Evolutionary conservation across 1,284 basidiomycete species (phyloP).

Genomic region (Melampsora larici-populina): DNA sequence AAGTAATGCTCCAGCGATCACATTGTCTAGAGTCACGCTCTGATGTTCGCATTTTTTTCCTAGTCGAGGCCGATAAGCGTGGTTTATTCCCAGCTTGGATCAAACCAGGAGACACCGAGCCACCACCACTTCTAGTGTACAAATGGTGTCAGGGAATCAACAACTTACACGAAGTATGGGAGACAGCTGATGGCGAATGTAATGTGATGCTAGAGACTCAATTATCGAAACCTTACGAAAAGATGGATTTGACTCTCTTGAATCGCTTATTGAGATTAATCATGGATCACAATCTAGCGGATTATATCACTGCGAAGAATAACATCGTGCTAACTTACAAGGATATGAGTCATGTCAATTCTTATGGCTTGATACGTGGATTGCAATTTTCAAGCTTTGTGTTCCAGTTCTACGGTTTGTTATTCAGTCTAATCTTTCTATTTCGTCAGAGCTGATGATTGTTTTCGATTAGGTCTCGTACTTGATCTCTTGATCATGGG

Average conservation of each 20-base stretch:
- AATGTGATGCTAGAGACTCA: conserved; percentile 97
- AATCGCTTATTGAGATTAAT: conserved; percentile 90
- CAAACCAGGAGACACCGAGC: conserved; percentile 92
- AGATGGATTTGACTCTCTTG: conserved; percentile 88
- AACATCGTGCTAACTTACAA: conserved; percentile 91
- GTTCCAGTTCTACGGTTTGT: conserved; percentile 84
- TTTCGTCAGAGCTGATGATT: not conserved
- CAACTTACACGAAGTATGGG: conserved; percentile 91
- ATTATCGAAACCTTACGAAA: conserved; percentile 91
- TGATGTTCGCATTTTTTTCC: not conserved
- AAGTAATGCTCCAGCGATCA: conserved; percentile 72
- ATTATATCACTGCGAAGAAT: conserved; percentile 97
- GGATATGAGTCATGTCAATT: conserved; percentile 77
- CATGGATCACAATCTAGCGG: conserved; percentile 92
- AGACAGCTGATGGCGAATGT: conserved; percentile 91
- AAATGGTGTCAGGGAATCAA: conserved; percentile 96
- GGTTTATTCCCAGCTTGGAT: conserved; percentile 96
- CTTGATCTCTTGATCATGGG: conserved; percentile 84
- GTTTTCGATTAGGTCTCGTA: conserved; percentile 48
- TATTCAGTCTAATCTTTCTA: conserved; percentile 62
- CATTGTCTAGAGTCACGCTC: not conserved
- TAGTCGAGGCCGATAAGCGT: conserved; percentile 81
- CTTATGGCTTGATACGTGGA: conserved; percentile 86
- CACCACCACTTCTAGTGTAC: conserved; percentile 90
- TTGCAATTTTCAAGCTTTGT: conserved; percentile 95